A percentile compares a stretch with the other conserved stretches of the same genome.
These are phyloP conservation scores for Pulveroboletus sp. DNA, from an alignment of 768 basidiomycete genomes.

Conservation along the genomic window DNA sequence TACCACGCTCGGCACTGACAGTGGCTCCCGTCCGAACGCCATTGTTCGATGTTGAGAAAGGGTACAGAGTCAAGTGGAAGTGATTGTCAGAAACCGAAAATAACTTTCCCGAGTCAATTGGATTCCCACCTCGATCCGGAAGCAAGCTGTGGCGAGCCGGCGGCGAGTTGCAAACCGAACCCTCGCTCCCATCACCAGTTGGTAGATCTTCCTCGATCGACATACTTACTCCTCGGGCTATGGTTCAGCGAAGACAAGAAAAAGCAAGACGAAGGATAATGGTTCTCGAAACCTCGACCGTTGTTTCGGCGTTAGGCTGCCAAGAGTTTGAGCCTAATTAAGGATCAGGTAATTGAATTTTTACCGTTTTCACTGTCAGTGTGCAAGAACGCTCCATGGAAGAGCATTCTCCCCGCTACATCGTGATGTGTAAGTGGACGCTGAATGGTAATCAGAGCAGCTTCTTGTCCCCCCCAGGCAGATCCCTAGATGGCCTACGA, in stretches of 20 bases:
- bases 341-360: conserved; percentile 21
- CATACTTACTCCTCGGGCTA: background rate
- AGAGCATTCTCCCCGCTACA: background rate
- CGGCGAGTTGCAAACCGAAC: conserved; percentile 7
- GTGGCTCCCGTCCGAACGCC: background rate
- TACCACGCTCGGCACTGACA: background rate
- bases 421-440: conserved; percentile 8
- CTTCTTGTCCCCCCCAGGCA: conserved; percentile 4
- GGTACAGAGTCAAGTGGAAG: background rate
- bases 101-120: background rate
- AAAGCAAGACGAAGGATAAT: conserved; percentile 6
- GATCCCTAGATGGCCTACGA: background rate
- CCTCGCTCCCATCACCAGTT: conserved; percentile 12
- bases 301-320: conserved; percentile 15
- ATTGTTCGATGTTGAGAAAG: conserved; percentile 3
- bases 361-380: conserved; percentile 8
- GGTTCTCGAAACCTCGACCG: conserved; percentile 1
- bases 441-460: background rate
- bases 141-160: conserved; percentile 4
- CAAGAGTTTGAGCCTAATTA: conserved; percentile 16
- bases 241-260: conserved; percentile 3
- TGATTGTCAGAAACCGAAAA: conserved; percentile 11
- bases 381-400: conserved; percentile 5
- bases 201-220: conserved; percentile 7
- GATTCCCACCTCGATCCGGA: conserved; percentile 21